Evolutionary conservation across 179 eudicot species (phyloP), one percentile per base, ranked within the genome.

Genomic region (Silene noctiflora): DNA sequence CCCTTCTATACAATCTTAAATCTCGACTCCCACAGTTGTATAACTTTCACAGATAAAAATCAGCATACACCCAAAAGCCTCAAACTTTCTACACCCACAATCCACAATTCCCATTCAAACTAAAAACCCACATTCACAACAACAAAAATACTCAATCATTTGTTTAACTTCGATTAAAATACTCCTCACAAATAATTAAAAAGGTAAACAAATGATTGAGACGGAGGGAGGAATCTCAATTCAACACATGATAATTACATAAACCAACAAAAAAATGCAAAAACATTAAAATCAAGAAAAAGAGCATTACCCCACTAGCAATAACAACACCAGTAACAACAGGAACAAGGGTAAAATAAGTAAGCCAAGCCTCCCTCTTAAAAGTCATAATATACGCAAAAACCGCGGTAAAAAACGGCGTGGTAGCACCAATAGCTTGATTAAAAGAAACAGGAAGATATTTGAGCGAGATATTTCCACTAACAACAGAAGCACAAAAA

Each of bases 351-450:
- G 96, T 87, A 9, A 79, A 21, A 67, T 92, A 92, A 24, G 92
- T 88, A 69, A 91, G 85, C 96, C 96, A 92, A 33, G 94, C 96
- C 76, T 92, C 97, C 78, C 93, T 87, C 82, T 92, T 92, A 56
- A 85, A 76, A 1, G 92, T 87, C 85, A 92, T 92, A 31, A 89
- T 2, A 76, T 91, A 92, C 3, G 94, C 96, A 72, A 92, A 92
- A 19, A 92, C 88, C 0, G 97, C 97, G 1, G 97, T 92, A 61
- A 92, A 92, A 39, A 92, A 92, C 0, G 96, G 97, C 59, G 97
- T 92, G 9, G 97, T 92, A 13, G 97, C 96, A 53, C 97, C 97
- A 59, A 92, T 83, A 1, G 97, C 97, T 81, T 92, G 96, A 67
- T 87, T 92, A 53, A 89, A 91, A 20, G 91, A 88, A 53, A 91